Evolutionary conservation across 768 basidiomycete genomes (phyloP), one percentile per base, ranked within the genome.

Genomic region (Amanita molliuscula): DNA sequence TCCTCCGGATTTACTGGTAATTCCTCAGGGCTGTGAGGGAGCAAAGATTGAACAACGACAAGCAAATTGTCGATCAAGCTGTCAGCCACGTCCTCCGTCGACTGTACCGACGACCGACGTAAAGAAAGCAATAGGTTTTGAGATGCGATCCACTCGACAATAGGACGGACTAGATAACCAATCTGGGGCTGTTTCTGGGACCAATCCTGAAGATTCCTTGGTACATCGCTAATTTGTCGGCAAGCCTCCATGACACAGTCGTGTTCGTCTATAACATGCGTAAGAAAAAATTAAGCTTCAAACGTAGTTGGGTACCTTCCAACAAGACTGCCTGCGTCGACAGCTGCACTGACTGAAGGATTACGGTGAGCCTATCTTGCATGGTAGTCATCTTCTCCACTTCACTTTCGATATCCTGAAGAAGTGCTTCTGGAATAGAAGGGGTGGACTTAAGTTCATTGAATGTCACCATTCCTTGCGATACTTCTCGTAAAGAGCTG

Each of bases 31-130:
- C 69, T 71, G 47, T 58, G 65, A 8, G 68, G 59, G 11, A 81
- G 65, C 57, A 89, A 58, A 18, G 72, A 65, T 58, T 94, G 91
- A 18, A 84, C 73, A 28, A 71, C 72, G 26, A 88, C 62, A 18
- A 95, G 74, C 42, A 91, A 66, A 0, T 70, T 61, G 55, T 84
- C 77, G 56, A 93, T 76, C 48, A 86, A 58, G 3, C 55, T 28
- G 47, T 78, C 72, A 1, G 67, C 59, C 44, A 58, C 56, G 20
- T 63, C 47, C 26, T 36, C 33, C 16, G 54, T 33, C n/a, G 49
- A 57, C 55, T 52, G 52, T 51, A 40, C 20, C 41, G 47, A 20
- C 13, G 16, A 21, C n/a, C 23, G 16, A 25, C 41, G 50, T 31
- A 46, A 23, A 18, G 61, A 44, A 28, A 52, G 34, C 13, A 59